Evolutionary conservation across 2,329 filamentous ascomycete species (phyloP), one percentile per base, ranked within the genome.

Genomic region (Trichocomaceae sp.): DNA sequence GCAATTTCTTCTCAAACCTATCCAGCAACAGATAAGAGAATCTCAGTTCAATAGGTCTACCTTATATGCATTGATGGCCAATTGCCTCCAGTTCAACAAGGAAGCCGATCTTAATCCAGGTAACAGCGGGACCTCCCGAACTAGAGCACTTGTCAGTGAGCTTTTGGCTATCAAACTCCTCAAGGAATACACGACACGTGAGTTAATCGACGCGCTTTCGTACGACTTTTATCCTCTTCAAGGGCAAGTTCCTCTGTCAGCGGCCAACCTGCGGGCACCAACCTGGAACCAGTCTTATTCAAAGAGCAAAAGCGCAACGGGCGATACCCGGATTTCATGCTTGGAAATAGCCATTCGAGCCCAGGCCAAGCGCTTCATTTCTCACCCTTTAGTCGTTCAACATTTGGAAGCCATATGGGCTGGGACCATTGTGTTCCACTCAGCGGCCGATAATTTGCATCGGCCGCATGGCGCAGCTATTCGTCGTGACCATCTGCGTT

Each of bases 371-470:
- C 86, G 90, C 62, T 95, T 96, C 62, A 78, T 97, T 5, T 87
- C 92, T 8, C 91, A 96, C 66, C 91, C 92, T 0, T 77, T 96
- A 3, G 90, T 96, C 0, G 87, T 96, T 8, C 90, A 95, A 69
- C 91, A 96, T 67, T 78, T 97, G n/a, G 90, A 96, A 70, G 91
- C 90, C 45, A 96, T 97, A 58, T 97, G 92, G 92, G 92, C 90
- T 19, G 92, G 92, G 26, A 92, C 88, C 17, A 93, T 97, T 60
- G 90, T 93, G 61, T 96, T 97, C 66, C 90, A 96, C 71, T 93
- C 90, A 1, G 84, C 86, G 12, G 89, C 90, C 5, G 91, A 96
- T 69, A 87, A 82, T 60, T 75, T 96, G 22, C 92, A 96, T 69
- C 84, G 90, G 44, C 72, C 45, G 29, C 50, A 52, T 73, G 47